Evolutionary conservation across 192 early-diverging fungal species (phyloP), one percentile per base, ranked within the genome.

Genomic region (Podila epigama): DNA sequence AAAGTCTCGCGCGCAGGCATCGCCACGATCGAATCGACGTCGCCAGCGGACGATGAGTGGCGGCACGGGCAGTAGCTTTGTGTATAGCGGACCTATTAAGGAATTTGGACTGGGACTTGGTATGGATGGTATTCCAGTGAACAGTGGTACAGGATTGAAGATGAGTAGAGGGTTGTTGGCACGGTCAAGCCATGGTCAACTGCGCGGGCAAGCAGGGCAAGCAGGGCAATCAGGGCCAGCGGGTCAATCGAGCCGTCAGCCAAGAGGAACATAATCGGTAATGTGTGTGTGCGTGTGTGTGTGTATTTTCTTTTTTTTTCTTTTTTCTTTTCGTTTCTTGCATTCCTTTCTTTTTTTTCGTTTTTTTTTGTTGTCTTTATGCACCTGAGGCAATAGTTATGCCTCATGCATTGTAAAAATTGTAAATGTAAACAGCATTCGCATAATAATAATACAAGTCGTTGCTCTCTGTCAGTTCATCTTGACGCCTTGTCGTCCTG

Each of bases 21-120:
- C 44, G 25, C 27, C 56, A 0, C 12, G 25, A 18, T 28, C 60
- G 16, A n/a, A 22, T 28, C 69, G 64, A 12, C 58, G 42, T 11
- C 63, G 70, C 7, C 70, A 75, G 34, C 51, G 70, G 34, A 61
- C 70, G 3, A 55, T 53, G 53, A 75, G 70, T 31, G 64, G 63
- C 36, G 63, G 70, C 5, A 62, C 58, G 3, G 51, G 63, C 16
- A 48, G 41, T 12, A 75, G 70, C 42, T 75, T 48, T 48, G 63
- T 20, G 29, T 54, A 27, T 13, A 28, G 48, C 16, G 69, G 54
- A 3, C 51, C 62, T 27, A 61, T 61, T 20, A 27, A 34, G 27
- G 63, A 75, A 52, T 75, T 75, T 66, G 70, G 70, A 0, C 52
- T 75, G 63, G 70, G 70, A 5, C 70, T 75, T 55, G 70, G 63